Percentiles rank a stretch among this genome's conserved stretches.
These are phyloP conservation scores for Gentiana dahurica DNA, from an alignment of 257 asterid genomes.

Conservation along the genomic window DNA sequence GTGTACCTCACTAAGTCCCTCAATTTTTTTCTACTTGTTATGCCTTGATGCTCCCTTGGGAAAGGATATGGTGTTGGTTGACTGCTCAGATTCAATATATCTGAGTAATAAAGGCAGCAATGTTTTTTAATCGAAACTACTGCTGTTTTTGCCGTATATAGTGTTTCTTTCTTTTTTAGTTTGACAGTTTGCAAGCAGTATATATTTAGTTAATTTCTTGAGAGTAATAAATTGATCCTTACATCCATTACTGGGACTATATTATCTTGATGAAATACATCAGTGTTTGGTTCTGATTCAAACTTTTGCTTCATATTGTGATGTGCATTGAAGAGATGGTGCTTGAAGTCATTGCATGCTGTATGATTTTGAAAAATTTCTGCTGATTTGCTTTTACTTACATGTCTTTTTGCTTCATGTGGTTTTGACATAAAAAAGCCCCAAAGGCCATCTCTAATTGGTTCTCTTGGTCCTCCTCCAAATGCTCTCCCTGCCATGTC, in stretches of 20 bases:
- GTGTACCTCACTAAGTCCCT: background rate
- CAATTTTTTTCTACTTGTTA: background rate
- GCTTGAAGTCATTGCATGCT: background rate
- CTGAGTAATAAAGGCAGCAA: background rate
- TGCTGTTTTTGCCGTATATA: background rate
- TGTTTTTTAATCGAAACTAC: background rate
- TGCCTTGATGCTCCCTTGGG: background rate
- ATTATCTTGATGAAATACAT: background rate
- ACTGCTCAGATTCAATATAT: background rate
- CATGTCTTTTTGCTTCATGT: constrained; percentile 9
- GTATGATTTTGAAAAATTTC: background rate
- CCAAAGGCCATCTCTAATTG: constrained; percentile 49
- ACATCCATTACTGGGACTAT: background rate
- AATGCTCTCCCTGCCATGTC: constrained; percentile 62
- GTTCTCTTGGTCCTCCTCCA: constrained; percentile 53
- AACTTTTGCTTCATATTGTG: background rate
- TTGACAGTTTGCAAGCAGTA: background rate
- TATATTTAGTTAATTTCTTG: background rate
- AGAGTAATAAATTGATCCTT: background rate
- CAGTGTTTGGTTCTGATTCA: background rate
- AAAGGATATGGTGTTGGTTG: background rate
- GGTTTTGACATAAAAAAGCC: constrained; percentile 33
- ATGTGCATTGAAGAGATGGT: background rate
- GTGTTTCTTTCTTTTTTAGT: background rate
- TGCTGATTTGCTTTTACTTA: background rate